Conservation (phyloP, 2,329 filamentous ascomycete genomes). For the Talaromyces sp. region DNA sequence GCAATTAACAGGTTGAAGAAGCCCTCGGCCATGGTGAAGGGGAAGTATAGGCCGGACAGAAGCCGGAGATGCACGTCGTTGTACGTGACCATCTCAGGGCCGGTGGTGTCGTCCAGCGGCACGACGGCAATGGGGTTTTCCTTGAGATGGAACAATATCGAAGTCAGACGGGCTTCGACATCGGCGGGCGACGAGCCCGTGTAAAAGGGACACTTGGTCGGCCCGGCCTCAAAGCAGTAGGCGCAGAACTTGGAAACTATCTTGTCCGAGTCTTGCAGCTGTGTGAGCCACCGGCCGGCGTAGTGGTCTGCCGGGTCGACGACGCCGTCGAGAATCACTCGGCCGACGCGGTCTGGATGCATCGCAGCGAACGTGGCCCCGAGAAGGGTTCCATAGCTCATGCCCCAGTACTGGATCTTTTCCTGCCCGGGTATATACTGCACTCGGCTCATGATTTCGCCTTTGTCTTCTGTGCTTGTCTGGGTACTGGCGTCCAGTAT, state of each 20-base stretch:
- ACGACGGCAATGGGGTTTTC: constrained; percentile 1
- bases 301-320: constrained; percentile 9
- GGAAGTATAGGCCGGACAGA: constrained; percentile 1
- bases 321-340: constrained; percentile 13
- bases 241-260: background rate
- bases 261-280: constrained; percentile 3
- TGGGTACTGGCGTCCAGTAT: background rate
- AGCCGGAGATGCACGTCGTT: constrained; percentile 1
- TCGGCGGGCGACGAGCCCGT: constrained; percentile 1
- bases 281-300: background rate
- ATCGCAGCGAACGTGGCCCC: constrained; percentile 34
- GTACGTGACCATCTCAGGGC: constrained; percentile 3
- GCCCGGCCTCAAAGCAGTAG: background rate
- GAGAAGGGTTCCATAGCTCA: constrained; percentile 31
- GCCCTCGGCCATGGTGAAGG: constrained; percentile 2
- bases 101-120: background rate
- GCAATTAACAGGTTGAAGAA: background rate
- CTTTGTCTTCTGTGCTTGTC: background rate
- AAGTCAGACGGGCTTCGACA: background rate
- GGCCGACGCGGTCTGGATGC: constrained; percentile 23
- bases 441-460: background rate
- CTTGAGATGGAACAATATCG: background rate
- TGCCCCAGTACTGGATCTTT: constrained; percentile 2
- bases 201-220: constrained; percentile 1
- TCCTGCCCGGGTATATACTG: background rate